Evolutionary conservation across 108 stramenopile species (phyloP).

Genomic region (Parietichytrium sp.): DNA sequence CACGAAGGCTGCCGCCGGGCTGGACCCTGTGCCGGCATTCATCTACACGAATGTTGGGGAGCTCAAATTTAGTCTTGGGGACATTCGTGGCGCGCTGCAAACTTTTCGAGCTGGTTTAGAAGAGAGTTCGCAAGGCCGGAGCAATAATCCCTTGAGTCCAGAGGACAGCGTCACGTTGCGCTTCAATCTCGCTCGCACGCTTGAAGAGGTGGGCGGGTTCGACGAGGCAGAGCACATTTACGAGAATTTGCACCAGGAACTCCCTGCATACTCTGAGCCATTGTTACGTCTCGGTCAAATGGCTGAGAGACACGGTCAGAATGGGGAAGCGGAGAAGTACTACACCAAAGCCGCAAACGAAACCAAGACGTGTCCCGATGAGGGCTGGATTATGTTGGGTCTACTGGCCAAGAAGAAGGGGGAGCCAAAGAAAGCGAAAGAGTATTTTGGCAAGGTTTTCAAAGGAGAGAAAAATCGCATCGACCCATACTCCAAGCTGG

Average conservation of each 20-base stretch:
- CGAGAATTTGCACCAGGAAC: background rate
- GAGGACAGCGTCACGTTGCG: constrained; percentile 10
- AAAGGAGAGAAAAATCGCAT: background rate
- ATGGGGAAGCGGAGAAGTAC: background rate
- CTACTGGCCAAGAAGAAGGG: background rate
- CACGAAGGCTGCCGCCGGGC: constrained; percentile 10
- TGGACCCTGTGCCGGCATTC: background rate
- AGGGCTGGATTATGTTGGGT: background rate
- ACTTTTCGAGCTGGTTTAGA: constrained; percentile 20
- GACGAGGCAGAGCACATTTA: background rate
- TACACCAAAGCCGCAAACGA: background rate
- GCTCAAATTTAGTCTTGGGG: constrained; percentile 19
- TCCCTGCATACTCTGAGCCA: background rate
- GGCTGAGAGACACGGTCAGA: constrained; percentile 8
- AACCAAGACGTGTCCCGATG: background rate
- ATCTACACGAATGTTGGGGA: constrained; percentile 25
- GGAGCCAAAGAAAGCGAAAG: background rate
- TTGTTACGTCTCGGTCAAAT: background rate
- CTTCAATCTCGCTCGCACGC: background rate
- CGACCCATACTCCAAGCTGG: background rate
- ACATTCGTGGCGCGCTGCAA: background rate
- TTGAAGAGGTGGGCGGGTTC: background rate
- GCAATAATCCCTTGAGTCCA: background rate
- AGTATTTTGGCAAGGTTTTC: constrained; percentile 11
- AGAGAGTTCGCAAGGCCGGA: too few species aligned